Conservation (phyloP, 139 green algal genomes). For the Chlorella sp. region DNA sequence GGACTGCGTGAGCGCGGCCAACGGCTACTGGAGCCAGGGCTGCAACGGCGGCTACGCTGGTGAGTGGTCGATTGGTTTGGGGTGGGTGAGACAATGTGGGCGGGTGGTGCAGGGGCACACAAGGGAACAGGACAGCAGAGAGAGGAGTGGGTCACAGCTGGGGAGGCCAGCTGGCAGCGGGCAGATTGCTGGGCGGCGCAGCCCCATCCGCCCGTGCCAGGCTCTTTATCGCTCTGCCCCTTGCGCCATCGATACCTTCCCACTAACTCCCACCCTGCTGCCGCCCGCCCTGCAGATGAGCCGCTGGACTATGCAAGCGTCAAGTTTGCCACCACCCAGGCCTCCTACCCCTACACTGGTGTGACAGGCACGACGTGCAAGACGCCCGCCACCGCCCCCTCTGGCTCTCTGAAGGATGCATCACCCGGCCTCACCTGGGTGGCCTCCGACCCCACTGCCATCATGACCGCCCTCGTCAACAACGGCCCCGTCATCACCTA, state of each 20-base stretch:
- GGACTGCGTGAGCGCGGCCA: background rate
- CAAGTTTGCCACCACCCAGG: background rate
- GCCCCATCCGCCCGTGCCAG: too few species aligned
- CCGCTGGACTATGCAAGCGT: background rate
- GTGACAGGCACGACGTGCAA: background rate
- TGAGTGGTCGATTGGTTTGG: background rate
- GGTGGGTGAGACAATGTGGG: too few species aligned
- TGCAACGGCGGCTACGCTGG: background rate
- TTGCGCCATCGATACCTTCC: too few species aligned
- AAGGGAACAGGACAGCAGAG: too few species aligned
- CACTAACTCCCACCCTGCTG: too few species aligned
- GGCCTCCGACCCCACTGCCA: background rate
- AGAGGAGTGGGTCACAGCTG: too few species aligned
- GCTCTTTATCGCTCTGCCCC: too few species aligned
- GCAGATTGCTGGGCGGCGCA: too few species aligned
- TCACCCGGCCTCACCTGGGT: too few species aligned
- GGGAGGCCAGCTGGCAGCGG: too few species aligned
- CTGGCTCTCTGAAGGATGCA: too few species aligned
- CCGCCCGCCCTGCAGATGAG: background rate
- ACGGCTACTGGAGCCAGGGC: background rate
- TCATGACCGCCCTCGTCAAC: background rate
- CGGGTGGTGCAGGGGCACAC: too few species aligned
- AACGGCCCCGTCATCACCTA: background rate
- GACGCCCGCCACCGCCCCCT: background rate
- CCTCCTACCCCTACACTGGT: background rate